Percentiles rank a stretch among this genome's conserved stretches.
Conservation (phyloP, 805 yeast species). For the Ascoidea rubescens region DNA sequence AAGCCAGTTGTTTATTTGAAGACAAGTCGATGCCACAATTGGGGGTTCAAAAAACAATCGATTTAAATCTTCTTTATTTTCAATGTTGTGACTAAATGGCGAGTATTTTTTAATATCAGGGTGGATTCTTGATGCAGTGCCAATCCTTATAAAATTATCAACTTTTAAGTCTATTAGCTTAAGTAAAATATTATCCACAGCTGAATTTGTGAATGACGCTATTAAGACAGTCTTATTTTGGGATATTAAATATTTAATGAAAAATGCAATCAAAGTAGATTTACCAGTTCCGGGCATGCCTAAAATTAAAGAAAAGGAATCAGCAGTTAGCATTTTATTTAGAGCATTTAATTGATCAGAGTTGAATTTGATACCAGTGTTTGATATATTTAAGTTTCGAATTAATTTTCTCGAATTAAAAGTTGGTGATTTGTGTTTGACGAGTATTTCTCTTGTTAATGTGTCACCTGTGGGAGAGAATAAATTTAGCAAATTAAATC, state of each 20-base stretch:
- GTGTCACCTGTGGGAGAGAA: constrained; percentile 32
- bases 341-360: constrained; percentile 62
- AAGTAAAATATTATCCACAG: constrained; percentile 82
- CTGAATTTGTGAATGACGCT: constrained; percentile 87
- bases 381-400: constrained; percentile 1
- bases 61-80: constrained; percentile 30
- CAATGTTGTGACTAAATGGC: constrained; percentile 27
- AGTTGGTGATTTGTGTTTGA: constrained; percentile 15
- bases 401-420: not conserved
- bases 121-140: constrained; percentile 45
- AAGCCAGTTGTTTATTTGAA: constrained; percentile 55
- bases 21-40: constrained; percentile 81
- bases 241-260: constrained; percentile 47
- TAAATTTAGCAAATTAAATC: constrained; percentile 62
- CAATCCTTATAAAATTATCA: constrained; percentile 48
- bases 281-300: constrained; percentile 99
- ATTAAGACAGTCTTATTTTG: constrained; percentile 57
- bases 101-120: constrained; percentile 40
- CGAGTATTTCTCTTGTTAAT: constrained; percentile 19
- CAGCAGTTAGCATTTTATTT: constrained; percentile 42
- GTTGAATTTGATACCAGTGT: constrained; percentile 30
- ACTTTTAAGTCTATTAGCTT: constrained; percentile 41
- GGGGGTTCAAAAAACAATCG: constrained; percentile 38
- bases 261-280: constrained; percentile 74
- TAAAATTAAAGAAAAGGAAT: constrained; percentile 67